Evolutionary conservation across 768 basidiomycete genomes (phyloP).

Genomic region (Floccularia luteovirens): DNA sequence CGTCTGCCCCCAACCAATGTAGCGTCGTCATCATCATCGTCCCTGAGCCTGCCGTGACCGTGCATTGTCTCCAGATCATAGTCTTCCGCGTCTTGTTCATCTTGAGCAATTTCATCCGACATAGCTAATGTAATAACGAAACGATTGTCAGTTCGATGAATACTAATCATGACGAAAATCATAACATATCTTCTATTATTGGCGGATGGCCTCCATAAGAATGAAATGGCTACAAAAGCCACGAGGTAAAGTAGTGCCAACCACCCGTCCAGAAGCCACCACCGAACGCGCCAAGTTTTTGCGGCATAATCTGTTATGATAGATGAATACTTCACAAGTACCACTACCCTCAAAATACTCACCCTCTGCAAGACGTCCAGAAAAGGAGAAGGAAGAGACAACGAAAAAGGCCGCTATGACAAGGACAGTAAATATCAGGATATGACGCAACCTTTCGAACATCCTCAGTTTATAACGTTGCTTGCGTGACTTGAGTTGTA

Average conservation of each 20-base stretch:
- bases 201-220: constrained; percentile 89
- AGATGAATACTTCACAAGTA: constrained; percentile 4
- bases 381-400: constrained; percentile 86
- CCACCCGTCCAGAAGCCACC: constrained; percentile 97
- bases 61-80: constrained; percentile 80
- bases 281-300: constrained; percentile 82
- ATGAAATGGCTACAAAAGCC: constrained; percentile 76
- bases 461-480: constrained; percentile 81
- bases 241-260: constrained; percentile 81
- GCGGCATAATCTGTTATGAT: constrained; percentile 73
- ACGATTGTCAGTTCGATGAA: constrained; percentile 15
- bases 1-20: constrained; percentile 62
- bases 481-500: constrained; percentile 78
- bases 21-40: constrained; percentile 63
- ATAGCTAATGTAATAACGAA: constrained; percentile 68
- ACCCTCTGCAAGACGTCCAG: constrained; percentile 89
- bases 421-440: constrained; percentile 75
- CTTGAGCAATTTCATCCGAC: constrained; percentile 95
- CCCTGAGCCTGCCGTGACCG: constrained; percentile 38
- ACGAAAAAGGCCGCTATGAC: constrained; percentile 88
- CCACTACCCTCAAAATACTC: constrained; percentile 6
- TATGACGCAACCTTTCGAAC: constrained; percentile 83
- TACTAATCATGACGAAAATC: constrained; percentile 8
- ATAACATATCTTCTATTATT: constrained; percentile 77
- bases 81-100: constrained; percentile 90